Percentiles rank a stretch among this genome's conserved stretches.
Evolutionary conservation across 148 eudicot species (phyloP).

Genomic region (Cornus controversa): DNA sequence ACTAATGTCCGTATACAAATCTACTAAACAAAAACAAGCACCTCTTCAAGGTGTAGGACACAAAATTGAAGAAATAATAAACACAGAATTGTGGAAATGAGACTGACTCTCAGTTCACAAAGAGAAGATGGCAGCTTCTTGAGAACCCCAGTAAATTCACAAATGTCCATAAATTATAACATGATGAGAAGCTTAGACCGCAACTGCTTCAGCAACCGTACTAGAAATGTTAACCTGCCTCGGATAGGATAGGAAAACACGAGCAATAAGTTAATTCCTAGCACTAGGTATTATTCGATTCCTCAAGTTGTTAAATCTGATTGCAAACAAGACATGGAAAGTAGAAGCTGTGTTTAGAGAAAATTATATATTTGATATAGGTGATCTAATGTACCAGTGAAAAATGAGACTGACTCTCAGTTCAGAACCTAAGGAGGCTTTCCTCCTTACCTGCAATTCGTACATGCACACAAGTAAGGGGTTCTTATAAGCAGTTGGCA

Average conservation of each 20-base stretch:
- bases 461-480: slow-evolving; percentile 33
- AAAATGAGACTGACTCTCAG: slow-evolving; percentile 40
- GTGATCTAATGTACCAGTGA: slow-evolving; percentile 39
- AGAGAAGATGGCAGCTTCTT: slow-evolving; percentile 3
- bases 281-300: not conserved
- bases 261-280: not conserved
- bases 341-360: not conserved
- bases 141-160: not conserved
- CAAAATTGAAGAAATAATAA: slow-evolving; percentile 12
- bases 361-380: slow-evolving; percentile 4
- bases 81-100: too few relatives aligned
- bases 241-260: slow-evolving; percentile 7
- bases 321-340: not conserved
- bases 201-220: slow-evolving; percentile 65
- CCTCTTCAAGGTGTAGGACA: slow-evolving; percentile 15
- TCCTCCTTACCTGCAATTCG: slow-evolving; percentile 38
- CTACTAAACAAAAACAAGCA: not conserved
- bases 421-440: slow-evolving; percentile 40
- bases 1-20: slow-evolving; percentile 1
- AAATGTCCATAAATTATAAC: slow-evolving; percentile 3
- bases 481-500: slow-evolving; percentile 14
- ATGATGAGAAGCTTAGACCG: slow-evolving; percentile 48
- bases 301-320: not conserved
- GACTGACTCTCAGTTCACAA: too few relatives aligned
- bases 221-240: slow-evolving; percentile 71